phyloP scores from a whole-genome alignment of 768 basidiomycete species.

The Naganishia antarctica region DNA sequence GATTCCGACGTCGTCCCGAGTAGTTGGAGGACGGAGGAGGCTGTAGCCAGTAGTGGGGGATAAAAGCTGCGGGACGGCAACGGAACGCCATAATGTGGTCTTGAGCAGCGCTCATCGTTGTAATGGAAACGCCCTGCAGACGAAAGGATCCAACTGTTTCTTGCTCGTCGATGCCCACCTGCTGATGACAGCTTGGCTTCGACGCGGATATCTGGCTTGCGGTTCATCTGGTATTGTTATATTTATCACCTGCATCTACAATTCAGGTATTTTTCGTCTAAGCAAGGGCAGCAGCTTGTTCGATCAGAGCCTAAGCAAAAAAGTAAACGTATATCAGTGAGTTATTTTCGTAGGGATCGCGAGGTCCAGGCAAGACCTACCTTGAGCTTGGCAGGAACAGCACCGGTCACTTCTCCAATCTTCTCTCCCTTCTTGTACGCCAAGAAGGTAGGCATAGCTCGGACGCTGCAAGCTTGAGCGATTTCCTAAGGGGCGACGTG shows the following conservation, averaged over 20 bases:
- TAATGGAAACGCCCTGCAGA: too few species aligned
- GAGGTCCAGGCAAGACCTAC: constrained; percentile 29
- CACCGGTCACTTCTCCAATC: constrained; percentile 48
- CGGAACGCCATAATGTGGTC: too few species aligned
- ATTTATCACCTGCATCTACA: neutral
- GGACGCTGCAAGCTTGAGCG: constrained; percentile 42
- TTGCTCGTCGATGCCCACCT: too few species aligned
- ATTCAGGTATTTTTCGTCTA: neutral
- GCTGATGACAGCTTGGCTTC: too few species aligned
- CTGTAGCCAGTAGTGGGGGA: constrained; percentile 15
- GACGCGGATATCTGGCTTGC: too few species aligned
- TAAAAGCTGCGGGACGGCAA: too few species aligned
- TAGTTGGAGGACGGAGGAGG: constrained; percentile 20
- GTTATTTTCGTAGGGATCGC: neutral
- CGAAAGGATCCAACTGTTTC: too few species aligned
- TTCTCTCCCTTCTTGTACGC: constrained; percentile 48
- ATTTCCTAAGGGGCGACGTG: constrained; percentile 37
- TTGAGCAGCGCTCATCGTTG: too few species aligned
- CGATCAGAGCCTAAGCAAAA: constrained; percentile 3
- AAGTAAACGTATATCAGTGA: neutral
- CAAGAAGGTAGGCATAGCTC: constrained; percentile 52
- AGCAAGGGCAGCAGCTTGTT: constrained; percentile 11
- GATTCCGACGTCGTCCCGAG: constrained; percentile 9
- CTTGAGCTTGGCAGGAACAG: constrained; percentile 44
- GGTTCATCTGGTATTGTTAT: neutral